Conservation (phyloP, 306 rosid species). For the Cicer cuneatum region DNA sequence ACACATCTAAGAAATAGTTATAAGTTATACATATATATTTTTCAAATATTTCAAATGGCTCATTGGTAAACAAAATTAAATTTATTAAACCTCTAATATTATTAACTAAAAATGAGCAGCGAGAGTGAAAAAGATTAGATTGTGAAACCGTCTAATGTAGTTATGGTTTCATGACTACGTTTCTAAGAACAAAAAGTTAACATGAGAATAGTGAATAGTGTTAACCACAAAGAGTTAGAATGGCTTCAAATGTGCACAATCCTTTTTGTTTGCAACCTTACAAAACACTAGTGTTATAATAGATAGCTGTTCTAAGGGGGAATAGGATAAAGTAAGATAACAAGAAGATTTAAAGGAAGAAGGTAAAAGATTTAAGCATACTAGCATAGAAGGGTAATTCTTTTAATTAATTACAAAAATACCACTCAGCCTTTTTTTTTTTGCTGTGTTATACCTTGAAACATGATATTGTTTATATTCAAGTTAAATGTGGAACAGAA, state of each 20-base stretch:
- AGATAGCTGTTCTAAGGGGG: background rate
- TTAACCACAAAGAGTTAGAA: background rate
- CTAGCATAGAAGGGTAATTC: too few relatives aligned
- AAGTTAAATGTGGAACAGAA: conserved; percentile 21
- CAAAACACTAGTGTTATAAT: background rate
- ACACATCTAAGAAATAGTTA: too few relatives aligned
- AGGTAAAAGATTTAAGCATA: too few relatives aligned
- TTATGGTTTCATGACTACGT: background rate
- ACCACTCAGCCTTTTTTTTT: too few relatives aligned
- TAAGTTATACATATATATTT: too few relatives aligned
- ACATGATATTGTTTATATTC: conserved; percentile 19
- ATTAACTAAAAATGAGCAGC: background rate
- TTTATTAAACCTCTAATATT: too few relatives aligned
- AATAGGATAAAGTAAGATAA: too few relatives aligned
- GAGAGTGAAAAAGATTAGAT: background rate
- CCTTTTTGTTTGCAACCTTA: background rate
- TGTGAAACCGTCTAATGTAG: background rate
- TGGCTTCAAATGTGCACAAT: background rate
- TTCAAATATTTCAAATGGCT: too few relatives aligned
- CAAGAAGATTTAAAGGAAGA: too few relatives aligned
- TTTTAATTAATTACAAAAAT: too few relatives aligned
- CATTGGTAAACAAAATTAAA: too few relatives aligned
- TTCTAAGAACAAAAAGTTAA: background rate
- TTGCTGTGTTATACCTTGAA: background rate
- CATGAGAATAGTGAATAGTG: background rate